These are phyloP conservation scores for Candolleomyces aberdarensis DNA, from an alignment of 768 basidiomycete species.

Conservation along the genomic window DNA sequence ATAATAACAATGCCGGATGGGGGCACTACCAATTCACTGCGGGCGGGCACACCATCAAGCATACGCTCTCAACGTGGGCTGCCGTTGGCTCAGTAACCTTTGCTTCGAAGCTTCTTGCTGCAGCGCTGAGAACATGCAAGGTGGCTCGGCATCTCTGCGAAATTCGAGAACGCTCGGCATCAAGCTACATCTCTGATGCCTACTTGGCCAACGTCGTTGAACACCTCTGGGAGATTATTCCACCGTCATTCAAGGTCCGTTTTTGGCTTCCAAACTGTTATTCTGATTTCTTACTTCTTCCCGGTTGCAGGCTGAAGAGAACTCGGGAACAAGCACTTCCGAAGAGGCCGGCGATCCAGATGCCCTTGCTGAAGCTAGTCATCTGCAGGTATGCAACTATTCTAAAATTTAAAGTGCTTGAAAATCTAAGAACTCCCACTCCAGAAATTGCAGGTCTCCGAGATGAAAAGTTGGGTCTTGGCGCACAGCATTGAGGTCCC, in stretches of 20 bases:
- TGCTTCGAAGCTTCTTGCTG: slow-evolving; percentile 12
- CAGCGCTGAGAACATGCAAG: slow-evolving; percentile 10
- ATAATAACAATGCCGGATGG: slow-evolving; percentile 10
- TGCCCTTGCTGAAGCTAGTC: too few relatives aligned
- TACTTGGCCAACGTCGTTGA: background rate
- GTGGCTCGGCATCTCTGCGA: slow-evolving; percentile 10
- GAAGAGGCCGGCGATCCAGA: too few relatives aligned
- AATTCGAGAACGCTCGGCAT: background rate
- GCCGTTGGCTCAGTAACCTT: slow-evolving; percentile 4
- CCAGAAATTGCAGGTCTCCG: too few relatives aligned
- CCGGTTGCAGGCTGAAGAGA: too few relatives aligned
- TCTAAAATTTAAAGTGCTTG: too few relatives aligned
- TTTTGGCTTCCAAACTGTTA: too few relatives aligned
- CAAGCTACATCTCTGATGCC: background rate
- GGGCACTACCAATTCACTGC: slow-evolving; percentile 13
- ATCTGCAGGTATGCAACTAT: too few relatives aligned
- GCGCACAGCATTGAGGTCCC: too few relatives aligned
- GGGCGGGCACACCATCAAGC: background rate
- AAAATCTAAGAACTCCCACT: too few relatives aligned
- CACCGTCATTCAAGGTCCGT: background rate
- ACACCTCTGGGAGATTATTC: background rate
- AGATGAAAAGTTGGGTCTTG: too few relatives aligned
- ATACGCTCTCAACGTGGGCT: slow-evolving; percentile 7
- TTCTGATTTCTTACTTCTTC: too few relatives aligned
- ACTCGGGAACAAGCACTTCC: too few relatives aligned